Percentiles rank a stretch among this genome's conserved stretches.
These are phyloP conservation scores for Candida sanyiensis DNA, from an alignment of 805 yeast genomes.

Conservation along the genomic window DNA sequence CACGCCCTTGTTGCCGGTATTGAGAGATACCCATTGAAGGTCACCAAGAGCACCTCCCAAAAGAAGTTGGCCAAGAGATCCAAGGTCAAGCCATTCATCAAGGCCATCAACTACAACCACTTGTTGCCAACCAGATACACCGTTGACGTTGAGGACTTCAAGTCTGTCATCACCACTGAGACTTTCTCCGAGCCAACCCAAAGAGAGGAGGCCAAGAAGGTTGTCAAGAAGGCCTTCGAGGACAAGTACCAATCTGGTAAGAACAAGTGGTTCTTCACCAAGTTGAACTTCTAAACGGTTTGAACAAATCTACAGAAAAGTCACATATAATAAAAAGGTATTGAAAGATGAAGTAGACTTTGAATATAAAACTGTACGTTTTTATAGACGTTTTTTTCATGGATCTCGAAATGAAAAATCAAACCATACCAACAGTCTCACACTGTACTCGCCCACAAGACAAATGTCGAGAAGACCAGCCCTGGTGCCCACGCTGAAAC, in stretches of 20 bases:
- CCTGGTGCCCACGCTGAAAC: background rate
- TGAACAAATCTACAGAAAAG: background rate
- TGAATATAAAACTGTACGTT: background rate
- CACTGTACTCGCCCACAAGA: background rate
- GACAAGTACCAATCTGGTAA: slow-evolving; percentile 99
- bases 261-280: slow-evolving; percentile 99
- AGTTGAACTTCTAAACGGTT: slow-evolving; percentile 69
- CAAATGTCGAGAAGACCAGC: background rate
- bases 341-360: background rate
- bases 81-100: slow-evolving; percentile 98
- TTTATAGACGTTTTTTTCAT: background rate
- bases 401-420: background rate
- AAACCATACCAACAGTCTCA: background rate
- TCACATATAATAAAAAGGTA: background rate
- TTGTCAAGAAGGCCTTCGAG: slow-evolving; percentile 97
- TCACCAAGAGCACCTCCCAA: slow-evolving; percentile 89
- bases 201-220: slow-evolving; percentile 98
- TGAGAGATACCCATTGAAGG: slow-evolving; percentile 97
- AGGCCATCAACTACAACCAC: slow-evolving; percentile 99
- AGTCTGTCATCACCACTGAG: slow-evolving; percentile 85
- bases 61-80: slow-evolving; percentile 97
- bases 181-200: slow-evolving; percentile 96
- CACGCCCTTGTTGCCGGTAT: slow-evolving; percentile 99
- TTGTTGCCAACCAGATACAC: slow-evolving; percentile 99
- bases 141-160: slow-evolving; percentile 93